A percentile compares a stretch with the other conserved stretches of the same genome.
Conservation (phyloP, 371 early-diverging fungal species). For the Mucor racemosus region DNA sequence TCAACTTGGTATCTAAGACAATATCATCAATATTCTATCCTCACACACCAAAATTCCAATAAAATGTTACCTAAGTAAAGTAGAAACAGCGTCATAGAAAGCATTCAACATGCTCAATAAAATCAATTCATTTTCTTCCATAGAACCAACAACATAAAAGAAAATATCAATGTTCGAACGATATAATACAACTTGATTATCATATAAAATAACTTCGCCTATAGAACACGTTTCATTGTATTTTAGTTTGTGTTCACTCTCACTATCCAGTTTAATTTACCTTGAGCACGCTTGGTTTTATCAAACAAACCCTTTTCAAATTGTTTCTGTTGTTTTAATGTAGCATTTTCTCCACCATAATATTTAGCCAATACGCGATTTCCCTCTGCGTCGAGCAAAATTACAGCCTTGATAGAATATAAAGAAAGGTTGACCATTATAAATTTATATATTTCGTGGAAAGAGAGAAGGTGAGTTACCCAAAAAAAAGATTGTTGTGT, state of each 20-base stretch:
- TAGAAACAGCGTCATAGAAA: slow-evolving; percentile 85
- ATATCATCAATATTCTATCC: not conserved
- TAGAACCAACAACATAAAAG: slow-evolving; percentile 89
- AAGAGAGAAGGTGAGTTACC: not conserved
- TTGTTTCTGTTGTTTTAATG: slow-evolving; percentile 85
- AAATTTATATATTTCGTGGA: not conserved
- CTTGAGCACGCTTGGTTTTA: slow-evolving; percentile 81
- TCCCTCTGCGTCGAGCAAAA: slow-evolving; percentile 92
- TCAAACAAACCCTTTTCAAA: slow-evolving; percentile 93
- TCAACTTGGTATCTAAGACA: slow-evolving; percentile 83
- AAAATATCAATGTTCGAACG: slow-evolving; percentile 85
- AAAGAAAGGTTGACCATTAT: slow-evolving; percentile 81
- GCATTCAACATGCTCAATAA: slow-evolving; percentile 78
- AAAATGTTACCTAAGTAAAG: slow-evolving; percentile 73
- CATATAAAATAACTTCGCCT: slow-evolving; percentile 91
- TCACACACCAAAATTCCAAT: no score
- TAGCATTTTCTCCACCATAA: slow-evolving; percentile 65
- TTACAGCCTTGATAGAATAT: slow-evolving; percentile 85
- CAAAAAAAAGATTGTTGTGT: not conserved
- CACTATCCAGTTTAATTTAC: slow-evolving; percentile 20
- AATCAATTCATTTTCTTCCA: slow-evolving; percentile 95
- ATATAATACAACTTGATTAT: slow-evolving; percentile 89
- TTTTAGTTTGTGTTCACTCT: not conserved
- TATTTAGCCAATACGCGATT: slow-evolving; percentile 94
- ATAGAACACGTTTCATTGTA: not conserved